phyloP scores from a whole-genome alignment of 2,329 filamentous ascomycete genomes.

The Cryphonectria naterciae region DNA sequence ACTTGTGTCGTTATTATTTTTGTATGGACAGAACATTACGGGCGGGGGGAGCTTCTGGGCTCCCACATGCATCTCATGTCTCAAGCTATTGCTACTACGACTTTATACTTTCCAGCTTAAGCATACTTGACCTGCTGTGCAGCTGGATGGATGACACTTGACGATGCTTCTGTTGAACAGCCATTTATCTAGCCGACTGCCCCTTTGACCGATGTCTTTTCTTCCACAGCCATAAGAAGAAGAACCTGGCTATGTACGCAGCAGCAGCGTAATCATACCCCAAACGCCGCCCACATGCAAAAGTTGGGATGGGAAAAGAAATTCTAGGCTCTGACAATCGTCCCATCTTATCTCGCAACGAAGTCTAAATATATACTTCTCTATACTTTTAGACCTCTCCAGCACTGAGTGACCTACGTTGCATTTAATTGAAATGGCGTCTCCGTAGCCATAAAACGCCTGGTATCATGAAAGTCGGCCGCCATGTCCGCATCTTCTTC shows the following conservation, averaged over 20 bases:
- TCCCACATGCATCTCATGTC: background rate
- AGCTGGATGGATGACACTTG: background rate
- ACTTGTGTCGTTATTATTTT: conserved; percentile 9
- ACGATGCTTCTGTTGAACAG: too few species aligned
- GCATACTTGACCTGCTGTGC: background rate
- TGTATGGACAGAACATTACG: conserved; percentile 22
- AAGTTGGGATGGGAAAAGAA: background rate
- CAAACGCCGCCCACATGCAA: background rate
- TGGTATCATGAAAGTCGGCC: conserved; percentile 12
- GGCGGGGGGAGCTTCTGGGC: background rate
- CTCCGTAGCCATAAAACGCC: conserved; percentile 15
- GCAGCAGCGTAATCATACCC: background rate
- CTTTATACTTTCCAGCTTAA: background rate
- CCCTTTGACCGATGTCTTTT: background rate
- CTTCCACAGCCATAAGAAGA: background rate
- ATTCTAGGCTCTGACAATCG: background rate
- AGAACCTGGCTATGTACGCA: background rate
- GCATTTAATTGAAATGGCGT: background rate
- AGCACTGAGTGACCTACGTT: background rate
- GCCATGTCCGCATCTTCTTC: conserved; percentile 7
- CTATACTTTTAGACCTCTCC: background rate
- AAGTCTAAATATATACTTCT: background rate
- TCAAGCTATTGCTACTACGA: background rate
- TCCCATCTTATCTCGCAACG: background rate
- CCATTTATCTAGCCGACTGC: too few species aligned